Evolutionary conservation across 2,329 filamentous ascomycete genomes (phyloP), one percentile per base, ranked within the genome.

Genomic region (Ceratocystis lukuohia): DNA sequence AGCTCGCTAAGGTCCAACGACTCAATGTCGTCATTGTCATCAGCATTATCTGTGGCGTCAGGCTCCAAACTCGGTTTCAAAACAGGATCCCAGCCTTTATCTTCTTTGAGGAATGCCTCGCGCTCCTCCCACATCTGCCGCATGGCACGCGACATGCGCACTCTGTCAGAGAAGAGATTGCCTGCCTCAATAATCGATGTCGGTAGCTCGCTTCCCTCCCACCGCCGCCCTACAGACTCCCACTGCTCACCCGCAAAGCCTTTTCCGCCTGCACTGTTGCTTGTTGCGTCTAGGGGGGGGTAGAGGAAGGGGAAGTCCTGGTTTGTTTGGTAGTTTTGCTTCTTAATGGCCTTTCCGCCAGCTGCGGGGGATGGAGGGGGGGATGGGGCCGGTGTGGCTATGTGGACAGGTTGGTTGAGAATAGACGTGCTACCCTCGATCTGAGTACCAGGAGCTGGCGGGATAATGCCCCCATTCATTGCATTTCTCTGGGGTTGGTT

Each of bases 241-340:
- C 93, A 88, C 73, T 96, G 90, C 57, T 92, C 76, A 53, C 89
- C 88, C 5, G 91, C 89, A 22, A 82, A 84, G 12, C 92, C 92
- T 73, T 96, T 96, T 0, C 93, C 93, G 63, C 94, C 93, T 46
- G 93, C 86, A 71, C 88, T 89, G 73, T 96, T 96, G 76, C 91
- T 96, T 28, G 85, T 87, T 69, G 87, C 87, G 75, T 96, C 93
- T 20, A 96, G 79, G 1, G 94, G 94, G 1, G 94, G 94, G 71
- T 99, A 99, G 77, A 99, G 86, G 73, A 99, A 97, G 0, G 94
- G 94, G 70, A 99, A 97, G 73, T 96, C 94, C 72, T 99, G 94
- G 73, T 99, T 99, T 0, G 94, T 99, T 75, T 99, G 94, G 72
- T 99, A 99, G 71, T 97, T 99, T 73, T 99, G 94, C 74, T 99